Percentiles rank a stretch among this genome's conserved stretches.
Evolutionary conservation across 2,329 filamentous ascomycete genomes (phyloP).

Genomic region (Fusarium hostae): DNA sequence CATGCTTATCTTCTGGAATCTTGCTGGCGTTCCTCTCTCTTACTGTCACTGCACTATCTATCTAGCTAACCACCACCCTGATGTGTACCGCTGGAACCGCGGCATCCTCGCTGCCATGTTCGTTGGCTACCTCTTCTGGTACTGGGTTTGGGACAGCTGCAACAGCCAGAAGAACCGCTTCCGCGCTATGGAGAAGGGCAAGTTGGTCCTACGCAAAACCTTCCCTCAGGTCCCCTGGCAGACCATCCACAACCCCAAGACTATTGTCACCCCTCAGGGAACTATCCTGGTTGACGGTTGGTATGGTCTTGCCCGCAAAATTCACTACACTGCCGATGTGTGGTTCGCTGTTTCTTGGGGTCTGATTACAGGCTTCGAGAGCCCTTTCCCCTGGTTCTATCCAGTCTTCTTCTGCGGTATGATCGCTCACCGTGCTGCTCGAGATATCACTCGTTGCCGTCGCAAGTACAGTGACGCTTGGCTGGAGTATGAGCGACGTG

Average conservation of each 20-base stretch:
- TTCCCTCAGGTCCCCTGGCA: constrained; percentile 95
- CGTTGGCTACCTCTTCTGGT: constrained; percentile 79
- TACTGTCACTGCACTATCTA: constrained; percentile 96
- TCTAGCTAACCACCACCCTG: constrained; percentile 83
- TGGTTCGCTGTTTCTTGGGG: constrained; percentile 64
- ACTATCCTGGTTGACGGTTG: constrained; percentile 86
- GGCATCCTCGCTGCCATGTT: constrained; percentile 74
- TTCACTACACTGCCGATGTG: constrained; percentile 61
- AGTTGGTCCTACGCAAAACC: constrained; percentile 75
- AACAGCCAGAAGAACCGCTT: constrained; percentile 96
- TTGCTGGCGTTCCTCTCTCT: constrained; percentile 88
- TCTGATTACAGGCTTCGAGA: constrained; percentile 65
- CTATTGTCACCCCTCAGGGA: constrained; percentile 77
- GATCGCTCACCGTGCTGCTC: constrained; percentile 81
- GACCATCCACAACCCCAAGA: constrained; percentile 81
- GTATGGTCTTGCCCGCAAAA: constrained; percentile 79
- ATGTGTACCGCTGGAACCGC: constrained; percentile 80
- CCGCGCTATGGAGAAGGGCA: constrained; percentile 81
- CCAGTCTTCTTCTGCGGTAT: constrained; percentile 83
- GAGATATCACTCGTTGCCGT: constrained; percentile 82
- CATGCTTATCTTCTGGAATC: constrained; percentile 98
- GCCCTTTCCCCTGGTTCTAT: constrained; percentile 92
- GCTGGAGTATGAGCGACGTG: constrained; percentile 80
- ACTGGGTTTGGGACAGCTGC: constrained; percentile 92
- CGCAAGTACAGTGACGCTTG: constrained; percentile 85